Evolutionary conservation across 768 basidiomycete species (phyloP).

Genomic region (Tylopilus felleus): DNA sequence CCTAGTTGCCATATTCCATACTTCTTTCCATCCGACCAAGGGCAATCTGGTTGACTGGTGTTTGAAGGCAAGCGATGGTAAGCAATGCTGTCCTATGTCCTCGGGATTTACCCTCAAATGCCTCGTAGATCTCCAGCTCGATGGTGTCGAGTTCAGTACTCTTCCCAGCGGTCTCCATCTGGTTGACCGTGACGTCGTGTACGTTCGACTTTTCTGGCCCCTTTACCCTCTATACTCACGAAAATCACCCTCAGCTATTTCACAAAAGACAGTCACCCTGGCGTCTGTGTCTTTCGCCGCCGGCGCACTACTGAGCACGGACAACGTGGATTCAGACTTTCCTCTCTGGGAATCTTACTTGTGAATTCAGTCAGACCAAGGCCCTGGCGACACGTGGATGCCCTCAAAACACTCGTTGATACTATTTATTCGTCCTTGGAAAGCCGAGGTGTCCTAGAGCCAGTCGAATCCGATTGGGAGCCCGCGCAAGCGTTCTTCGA

Average conservation of each 20-base stretch:
- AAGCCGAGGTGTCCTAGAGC: slow-evolving; percentile 44
- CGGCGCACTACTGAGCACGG: slow-evolving; percentile 66
- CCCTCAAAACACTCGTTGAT: slow-evolving; percentile 57
- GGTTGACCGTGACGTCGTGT: slow-evolving; percentile 79
- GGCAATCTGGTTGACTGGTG: slow-evolving; percentile 82
- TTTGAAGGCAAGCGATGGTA: slow-evolving; percentile 66
- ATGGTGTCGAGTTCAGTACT: slow-evolving; percentile 74
- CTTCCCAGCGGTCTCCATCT: slow-evolving; percentile 81
- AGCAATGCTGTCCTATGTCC: slow-evolving; percentile 9
- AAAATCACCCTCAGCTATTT: slow-evolving; percentile 53
- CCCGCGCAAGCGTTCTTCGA: slow-evolving; percentile 64
- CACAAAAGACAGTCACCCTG: slow-evolving; percentile 62
- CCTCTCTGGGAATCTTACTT: slow-evolving; percentile 72
- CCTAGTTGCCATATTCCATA: slow-evolving; percentile 78
- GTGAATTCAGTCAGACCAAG: slow-evolving; percentile 61
- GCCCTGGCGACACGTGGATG: slow-evolving; percentile 71
- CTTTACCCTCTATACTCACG: slow-evolving; percentile 5
- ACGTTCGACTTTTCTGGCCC: slow-evolving; percentile 27
- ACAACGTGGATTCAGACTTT: slow-evolving; percentile 76
- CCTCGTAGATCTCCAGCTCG: slow-evolving; percentile 56
- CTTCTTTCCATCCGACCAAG: slow-evolving; percentile 80
- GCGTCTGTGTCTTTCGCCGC: slow-evolving; percentile 72
- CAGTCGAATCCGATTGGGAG: slow-evolving; percentile 58
- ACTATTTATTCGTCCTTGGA: slow-evolving; percentile 52
- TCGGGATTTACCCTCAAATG: not conserved